Base-by-base conservation (phyloP, 2,329 filamentous ascomycete genomes). In the Sporothrix globosa region DNA sequence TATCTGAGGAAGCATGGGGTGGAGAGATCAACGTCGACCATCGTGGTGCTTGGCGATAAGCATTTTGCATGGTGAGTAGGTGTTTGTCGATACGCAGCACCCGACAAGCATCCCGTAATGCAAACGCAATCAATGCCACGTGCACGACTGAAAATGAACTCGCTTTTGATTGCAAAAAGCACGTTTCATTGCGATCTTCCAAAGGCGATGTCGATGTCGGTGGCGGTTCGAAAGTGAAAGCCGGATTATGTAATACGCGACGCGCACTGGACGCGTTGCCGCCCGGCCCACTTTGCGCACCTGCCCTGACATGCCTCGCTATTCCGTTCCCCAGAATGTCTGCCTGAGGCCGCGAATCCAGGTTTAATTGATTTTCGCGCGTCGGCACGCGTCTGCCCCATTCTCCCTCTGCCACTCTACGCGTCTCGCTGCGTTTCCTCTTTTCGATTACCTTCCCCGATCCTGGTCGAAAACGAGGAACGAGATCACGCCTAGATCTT, bases 341-440 rank as follows among this genome's bases (percentile, higher is more conserved):
- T 69, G 68, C 68, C 68, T 69, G 2, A 69, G 68, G 68, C 56
- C 27, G 11, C 46, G 13, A 44, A 5, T 30, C 9, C 60, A 30
- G 27, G 58, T 66, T 70, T 70, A 66, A 70, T 70, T 70, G 68
- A 70, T 54, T 70, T 58, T 70, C 68, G 68, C 68, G 67, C 34
- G 44, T 48, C 56, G 53, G 41, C 46, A 69, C 56, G 56, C 68
- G 68, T 69, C 68, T 63, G 17, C 52, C 13, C 44, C 27, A 27
- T 10, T 60, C 27, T 48, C 34, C 19, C 50, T 65, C 48, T 21
- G 44, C 44, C 39, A 13, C 53, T 48, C 13, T 19, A 68, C 66
- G 39, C 52, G 66, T 44, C 66, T 17, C 17, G 11, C 39, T 61
- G 27, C 53, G 14, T 56, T 58, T 17, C 14, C 1, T 41, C 34